These are phyloP conservation scores for Calonectria pseudoreteaudii DNA, from an alignment of 2,329 filamentous ascomycete species.

Conservation along the genomic window DNA sequence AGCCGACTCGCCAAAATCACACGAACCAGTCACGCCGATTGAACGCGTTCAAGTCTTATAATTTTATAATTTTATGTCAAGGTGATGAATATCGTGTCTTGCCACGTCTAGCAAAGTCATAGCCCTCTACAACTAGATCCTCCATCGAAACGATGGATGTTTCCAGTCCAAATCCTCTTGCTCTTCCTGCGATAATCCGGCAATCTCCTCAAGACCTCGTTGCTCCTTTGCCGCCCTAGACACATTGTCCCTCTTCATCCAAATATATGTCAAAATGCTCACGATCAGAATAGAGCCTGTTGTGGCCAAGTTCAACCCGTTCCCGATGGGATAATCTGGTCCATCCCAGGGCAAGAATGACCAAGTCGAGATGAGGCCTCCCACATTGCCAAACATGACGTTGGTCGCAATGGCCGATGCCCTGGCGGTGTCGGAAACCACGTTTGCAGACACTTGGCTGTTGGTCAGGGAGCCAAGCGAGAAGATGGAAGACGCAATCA, in stretches of 20 bases:
- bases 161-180: conserved; percentile 1
- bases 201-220: background rate
- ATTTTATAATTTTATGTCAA: background rate
- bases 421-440: conserved; percentile 32
- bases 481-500: conserved; percentile 46
- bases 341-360: conserved; percentile 71
- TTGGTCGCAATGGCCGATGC: conserved; percentile 34
- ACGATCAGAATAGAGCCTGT: background rate
- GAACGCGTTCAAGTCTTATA: background rate
- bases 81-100: background rate
- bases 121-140: background rate
- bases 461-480: conserved; percentile 57
- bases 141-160: background rate
- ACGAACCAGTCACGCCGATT: background rate
- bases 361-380: conserved; percentile 75
- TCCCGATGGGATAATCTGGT: conserved; percentile 76
- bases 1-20: background rate
- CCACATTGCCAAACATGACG: conserved; percentile 55
- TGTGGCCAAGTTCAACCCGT: conserved; percentile 59
- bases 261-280: background rate
- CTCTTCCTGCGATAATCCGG: background rate
- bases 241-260: background rate
- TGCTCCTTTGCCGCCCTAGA: background rate
- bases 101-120: background rate
- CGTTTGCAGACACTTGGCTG: conserved; percentile 29